Evolutionary conservation across 2,329 filamentous ascomycete genomes (phyloP), one percentile per base, ranked within the genome.

Genomic region (Xylaria sp.): DNA sequence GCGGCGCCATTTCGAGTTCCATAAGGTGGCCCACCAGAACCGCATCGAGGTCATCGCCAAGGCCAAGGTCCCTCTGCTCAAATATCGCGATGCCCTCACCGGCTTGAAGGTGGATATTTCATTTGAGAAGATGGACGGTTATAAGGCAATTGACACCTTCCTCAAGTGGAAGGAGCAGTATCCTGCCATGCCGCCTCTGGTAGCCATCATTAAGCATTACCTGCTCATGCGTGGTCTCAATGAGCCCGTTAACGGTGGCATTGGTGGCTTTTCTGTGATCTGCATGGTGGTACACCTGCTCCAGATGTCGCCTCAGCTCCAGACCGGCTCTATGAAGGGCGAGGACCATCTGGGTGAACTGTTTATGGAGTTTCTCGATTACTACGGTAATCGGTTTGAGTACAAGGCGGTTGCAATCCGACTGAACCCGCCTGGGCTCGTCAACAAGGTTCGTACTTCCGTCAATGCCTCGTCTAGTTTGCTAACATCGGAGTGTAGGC

Each of bases 201-300:
- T 96, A 44, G 88, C 91, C 0, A 72, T 97, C 30, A 83, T 99
- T 75, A 99, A 99, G 76, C 94, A 99, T 66, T 92, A 95, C 61
- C 78, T 99, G 30, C 80, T 89, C 44, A 95, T 99, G 85, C 86
- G 92, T 62, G 90, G 88, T 0, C 79, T 97, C 55, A 97, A 97
- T 67, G 94, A 99, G 73, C 92, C 96, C 3, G 89, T 90, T 47
- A 90, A 86, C 62, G 94, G 94, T 58, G 94, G 94, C 2, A 85
- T 99, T 55, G 94, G 94, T 57, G 94, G 94, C 2, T 97, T 97
- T 71, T 91, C 92, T 1, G 89, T 96, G 64, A 97, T 93, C 58
- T 99, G 94, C 77, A 80, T 99, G 63, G 90, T 97, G 4, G 90
- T 94, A 60, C 94, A 90, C 77, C 86, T 96, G 74, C 76, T 97